Conservation (phyloP, 2,329 filamentous ascomycete genomes). For the Exutisphaerella laricina region DNA sequence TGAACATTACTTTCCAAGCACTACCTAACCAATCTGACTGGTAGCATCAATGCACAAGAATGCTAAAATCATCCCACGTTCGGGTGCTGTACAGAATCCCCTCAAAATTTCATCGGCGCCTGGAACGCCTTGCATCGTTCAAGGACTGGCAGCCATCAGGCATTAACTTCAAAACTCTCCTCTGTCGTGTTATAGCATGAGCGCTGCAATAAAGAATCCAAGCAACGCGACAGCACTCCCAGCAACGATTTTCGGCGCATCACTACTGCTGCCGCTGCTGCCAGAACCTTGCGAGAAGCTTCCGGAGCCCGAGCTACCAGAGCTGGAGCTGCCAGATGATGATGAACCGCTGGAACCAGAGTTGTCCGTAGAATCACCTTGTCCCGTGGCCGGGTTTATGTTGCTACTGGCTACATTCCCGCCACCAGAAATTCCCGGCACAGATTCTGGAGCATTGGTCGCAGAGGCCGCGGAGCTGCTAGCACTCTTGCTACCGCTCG, state of each 20-base stretch:
- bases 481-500: constrained; percentile 27
- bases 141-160: constrained; percentile 19
- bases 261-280: constrained; percentile 25
- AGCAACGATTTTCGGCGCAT: constrained; percentile 31
- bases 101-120: constrained; percentile 5
- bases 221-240: constrained; percentile 35
- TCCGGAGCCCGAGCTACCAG: constrained; percentile 15
- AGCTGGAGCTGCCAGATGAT: constrained; percentile 11
- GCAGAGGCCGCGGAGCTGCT: constrained; percentile 26
- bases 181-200: constrained; percentile 29
- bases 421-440: constrained; percentile 48
- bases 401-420: constrained; percentile 8
- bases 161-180: constrained; percentile 10
- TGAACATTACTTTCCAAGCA: constrained; percentile 9
- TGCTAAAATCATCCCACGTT: constrained; percentile 2
- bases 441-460: constrained; percentile 38
- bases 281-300: constrained; percentile 26
- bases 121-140: constrained; percentile 8
- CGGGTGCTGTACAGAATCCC: constrained; percentile 16
- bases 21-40: constrained; percentile 13
- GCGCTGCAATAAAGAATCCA: constrained; percentile 34
- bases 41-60: constrained; percentile 18
- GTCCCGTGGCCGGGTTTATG: constrained; percentile 1
- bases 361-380: constrained; percentile 23
- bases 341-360: constrained; percentile 19